Percentiles rank a stretch among this genome's conserved stretches.
Conservation (phyloP, 345 rosid genomes). For the Mangifera indica region DNA sequence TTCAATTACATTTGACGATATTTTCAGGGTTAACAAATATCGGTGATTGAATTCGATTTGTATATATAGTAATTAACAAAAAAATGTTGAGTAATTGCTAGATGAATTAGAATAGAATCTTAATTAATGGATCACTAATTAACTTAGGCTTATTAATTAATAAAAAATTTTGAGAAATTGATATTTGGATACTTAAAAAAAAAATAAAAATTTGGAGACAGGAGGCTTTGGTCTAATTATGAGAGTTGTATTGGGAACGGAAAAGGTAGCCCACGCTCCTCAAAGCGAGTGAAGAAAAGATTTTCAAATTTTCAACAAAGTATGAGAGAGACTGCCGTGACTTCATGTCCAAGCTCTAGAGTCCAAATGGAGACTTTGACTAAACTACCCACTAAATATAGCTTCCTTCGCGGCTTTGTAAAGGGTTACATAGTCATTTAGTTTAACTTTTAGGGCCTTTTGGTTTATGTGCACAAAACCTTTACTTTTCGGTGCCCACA, state of each 20-base stretch:
- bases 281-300: not conserved
- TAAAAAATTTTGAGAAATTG: too few relatives aligned
- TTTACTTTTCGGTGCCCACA: not conserved
- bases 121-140: too few relatives aligned
- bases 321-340: conserved; percentile 11
- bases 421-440: conserved; percentile 25
- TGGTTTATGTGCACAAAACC: not conserved
- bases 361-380: conserved; percentile 15
- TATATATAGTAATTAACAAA: too few relatives aligned
- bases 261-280: not conserved
- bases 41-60: too few relatives aligned
- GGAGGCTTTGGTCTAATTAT: too few relatives aligned
- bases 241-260: not conserved
- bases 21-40: too few relatives aligned
- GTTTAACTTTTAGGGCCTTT: not conserved
- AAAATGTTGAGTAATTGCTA: too few relatives aligned
- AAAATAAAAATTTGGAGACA: too few relatives aligned
- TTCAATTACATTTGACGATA: too few relatives aligned
- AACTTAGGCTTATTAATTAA: too few relatives aligned
- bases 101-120: too few relatives aligned
- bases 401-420: not conserved
- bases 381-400: conserved; percentile 14
- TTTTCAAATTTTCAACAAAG: not conserved
- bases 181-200: too few relatives aligned
- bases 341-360: not conserved